These are phyloP conservation scores for Flaveria brownii DNA, from an alignment of 129 eudicot species.

Conservation along the genomic window DNA sequence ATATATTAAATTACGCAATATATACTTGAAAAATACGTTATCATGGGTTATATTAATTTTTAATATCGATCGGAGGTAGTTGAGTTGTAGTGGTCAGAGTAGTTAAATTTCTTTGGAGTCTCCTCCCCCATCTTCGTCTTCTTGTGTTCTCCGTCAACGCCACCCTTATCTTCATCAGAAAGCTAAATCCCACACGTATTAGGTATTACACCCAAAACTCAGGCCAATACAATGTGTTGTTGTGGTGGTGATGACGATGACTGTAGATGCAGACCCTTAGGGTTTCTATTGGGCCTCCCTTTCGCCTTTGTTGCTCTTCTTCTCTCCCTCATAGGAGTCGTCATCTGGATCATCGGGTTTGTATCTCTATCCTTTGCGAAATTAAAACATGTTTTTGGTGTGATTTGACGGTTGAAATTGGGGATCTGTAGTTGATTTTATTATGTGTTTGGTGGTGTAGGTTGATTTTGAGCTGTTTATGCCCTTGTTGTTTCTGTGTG, in stretches of 20 bases:
- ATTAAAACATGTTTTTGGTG: too few relatives aligned
- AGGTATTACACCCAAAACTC: background rate
- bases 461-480: conserved; percentile 60
- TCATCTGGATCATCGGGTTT: conserved; percentile 82
- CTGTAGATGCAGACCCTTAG: conserved; percentile 68
- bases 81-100: conserved; percentile 25
- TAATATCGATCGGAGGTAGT: conserved; percentile 2
- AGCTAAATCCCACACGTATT: background rate
- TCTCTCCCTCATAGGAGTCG: conserved; percentile 64
- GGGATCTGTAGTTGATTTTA: too few relatives aligned
- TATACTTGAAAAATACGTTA: background rate
- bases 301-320: conserved; percentile 74
- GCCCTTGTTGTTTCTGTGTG: conserved; percentile 79
- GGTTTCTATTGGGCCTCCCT: conserved; percentile 77
- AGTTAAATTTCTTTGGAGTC: conserved; percentile 10
- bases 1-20: too few relatives aligned
- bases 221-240: conserved; percentile 17
- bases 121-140: background rate
- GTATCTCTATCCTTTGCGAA: background rate
- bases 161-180: background rate
- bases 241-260: conserved; percentile 47
- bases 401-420: background rate
- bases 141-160: conserved; percentile 39
- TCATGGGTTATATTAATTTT: too few relatives aligned
- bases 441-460: conserved; percentile 27